Evolutionary conservation across 2,329 filamentous ascomycete species (phyloP), one percentile per base, ranked within the genome.

Genomic region (Davidsoniella neocaledoniae): DNA sequence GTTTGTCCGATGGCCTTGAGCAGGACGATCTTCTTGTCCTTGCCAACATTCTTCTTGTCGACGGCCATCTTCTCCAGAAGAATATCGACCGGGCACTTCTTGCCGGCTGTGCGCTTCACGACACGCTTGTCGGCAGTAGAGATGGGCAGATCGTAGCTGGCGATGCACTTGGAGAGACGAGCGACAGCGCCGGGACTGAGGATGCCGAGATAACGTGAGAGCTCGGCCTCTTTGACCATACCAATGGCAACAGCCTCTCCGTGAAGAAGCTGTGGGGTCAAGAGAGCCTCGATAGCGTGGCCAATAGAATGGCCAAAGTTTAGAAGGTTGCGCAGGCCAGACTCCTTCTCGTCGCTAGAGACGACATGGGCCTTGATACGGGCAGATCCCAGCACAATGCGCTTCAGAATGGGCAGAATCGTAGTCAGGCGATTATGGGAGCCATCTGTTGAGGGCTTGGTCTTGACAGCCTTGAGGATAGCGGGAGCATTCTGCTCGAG

Each of bases 241-340:
- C 91, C 91, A 57, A 98, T 94, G 19, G 91, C 86, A 9, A 98
- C 90, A 55, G 85, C 87, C 63, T 98, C 91, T 54, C 91, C 91
- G 60, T 98, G 91, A 5, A 98, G 76, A 37, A 98, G 79, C 64
- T 98, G 90, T 0, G 91, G 91, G 0, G 93, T 94, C 40, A 96
- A 72, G 43, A 98, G 87, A 25, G 91, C 91, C 66, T 98, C 91
- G 58, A 90, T 87, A 16, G 91, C 91, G 65, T 98, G 91, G 12
- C 91, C 91, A 56, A 98, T 96, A 1, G 91, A 96, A 63, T 98
- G 91, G 29, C 91, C 91, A 66, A 95, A 96, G 65, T 98, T 98
- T 54, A 98, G 73, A 49, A 98, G 73, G 63, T 98, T 98, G 54
- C 91, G 80, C 52, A 98, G 69, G 10, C 91, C 91, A 21, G 88